Percentiles rank a stretch among this genome's conserved stretches.
These are phyloP conservation scores for Ogataea degrootiae DNA, from an alignment of 805 yeast genomes.

Conservation along the genomic window DNA sequence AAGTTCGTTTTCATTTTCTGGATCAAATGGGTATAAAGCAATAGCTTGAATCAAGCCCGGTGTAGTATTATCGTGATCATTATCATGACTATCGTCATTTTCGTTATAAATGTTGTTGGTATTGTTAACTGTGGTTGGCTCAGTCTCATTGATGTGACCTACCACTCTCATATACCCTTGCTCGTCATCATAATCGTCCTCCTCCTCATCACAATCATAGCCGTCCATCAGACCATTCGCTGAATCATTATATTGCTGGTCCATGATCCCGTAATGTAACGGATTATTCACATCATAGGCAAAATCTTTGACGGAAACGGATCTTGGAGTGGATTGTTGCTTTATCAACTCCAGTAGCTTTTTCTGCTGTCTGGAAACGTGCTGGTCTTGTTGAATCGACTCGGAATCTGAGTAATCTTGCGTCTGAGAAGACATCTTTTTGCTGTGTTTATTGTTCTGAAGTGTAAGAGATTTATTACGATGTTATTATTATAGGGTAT, in stretches of 20 bases:
- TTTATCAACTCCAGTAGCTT: not conserved
- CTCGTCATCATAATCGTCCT: slow-evolving; percentile 17
- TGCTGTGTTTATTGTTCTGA: not conserved
- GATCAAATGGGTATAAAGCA: slow-evolving; percentile 83
- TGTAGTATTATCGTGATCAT: slow-evolving; percentile 12
- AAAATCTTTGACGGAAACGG: slow-evolving; percentile 66
- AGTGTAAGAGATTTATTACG: not conserved
- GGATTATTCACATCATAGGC: slow-evolving; percentile 73
- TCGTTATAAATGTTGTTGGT: not conserved
- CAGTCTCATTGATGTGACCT: not conserved
- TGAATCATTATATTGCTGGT: slow-evolving; percentile 3
- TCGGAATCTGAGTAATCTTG: too few species aligned
- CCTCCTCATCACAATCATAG: slow-evolving; percentile 2
- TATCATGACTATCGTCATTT: not conserved
- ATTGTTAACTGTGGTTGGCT: too few species aligned
- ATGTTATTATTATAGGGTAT: not conserved
- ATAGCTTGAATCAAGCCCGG: slow-evolving; percentile 46
- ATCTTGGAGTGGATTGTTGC: slow-evolving; percentile 3
- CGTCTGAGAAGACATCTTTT: not conserved
- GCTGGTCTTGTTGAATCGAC: too few species aligned
- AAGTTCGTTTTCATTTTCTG: slow-evolving; percentile 93
- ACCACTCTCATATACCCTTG: slow-evolving; percentile 22
- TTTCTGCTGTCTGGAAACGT: not conserved
- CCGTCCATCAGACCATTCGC: slow-evolving; percentile 1
- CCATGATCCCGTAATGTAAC: slow-evolving; percentile 55